Conservation (phyloP, 805 yeast genomes). For the Starmera caribaea region DNA sequence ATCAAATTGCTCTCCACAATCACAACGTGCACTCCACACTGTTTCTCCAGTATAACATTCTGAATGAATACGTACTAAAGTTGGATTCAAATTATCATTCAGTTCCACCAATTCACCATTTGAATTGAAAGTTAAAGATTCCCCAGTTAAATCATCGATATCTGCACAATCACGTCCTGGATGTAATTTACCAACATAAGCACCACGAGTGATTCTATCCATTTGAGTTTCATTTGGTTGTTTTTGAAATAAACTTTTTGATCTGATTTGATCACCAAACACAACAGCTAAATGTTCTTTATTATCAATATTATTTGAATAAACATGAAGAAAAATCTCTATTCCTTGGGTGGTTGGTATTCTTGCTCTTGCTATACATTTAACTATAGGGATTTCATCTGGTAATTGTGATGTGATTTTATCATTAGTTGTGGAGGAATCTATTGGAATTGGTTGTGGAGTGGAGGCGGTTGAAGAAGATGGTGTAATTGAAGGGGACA, state of each 20-base stretch:
- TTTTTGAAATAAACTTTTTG: conserved; percentile 55
- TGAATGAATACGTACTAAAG: conserved; percentile 83
- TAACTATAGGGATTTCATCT: conserved; percentile 58
- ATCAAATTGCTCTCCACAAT: conserved; percentile 98
- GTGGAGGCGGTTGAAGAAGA: conserved; percentile 15
- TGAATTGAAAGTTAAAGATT: conserved; percentile 30
- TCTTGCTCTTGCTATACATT: conserved; percentile 88
- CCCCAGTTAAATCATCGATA: conserved; percentile 34
- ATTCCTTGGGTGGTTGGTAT: conserved; percentile 95
- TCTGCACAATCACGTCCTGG: conserved; percentile 81
- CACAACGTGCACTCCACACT: conserved; percentile 98
- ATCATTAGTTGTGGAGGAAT: conserved; percentile 2
- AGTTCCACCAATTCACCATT: conserved; percentile 26
- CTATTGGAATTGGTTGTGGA: conserved; percentile 18
- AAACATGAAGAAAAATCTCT: conserved; percentile 85
- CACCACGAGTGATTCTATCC: conserved; percentile 98
- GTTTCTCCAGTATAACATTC: conserved; percentile 99
- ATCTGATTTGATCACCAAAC: conserved; percentile 85
- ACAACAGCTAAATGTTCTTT: conserved; percentile 97
- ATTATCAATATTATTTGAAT: conserved; percentile 74
- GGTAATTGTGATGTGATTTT: conserved; percentile 34
- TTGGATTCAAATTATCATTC: conserved; percentile 27
- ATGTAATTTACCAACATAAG: conserved; percentile 79
- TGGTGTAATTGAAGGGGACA: conserved; percentile 32
- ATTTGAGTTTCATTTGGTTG: conserved; percentile 71